Percentiles rank a stretch among this genome's conserved stretches.
Evolutionary conservation across 176 grass and related monocot species (phyloP).

Genomic region (Coix lacrymajobi): DNA sequence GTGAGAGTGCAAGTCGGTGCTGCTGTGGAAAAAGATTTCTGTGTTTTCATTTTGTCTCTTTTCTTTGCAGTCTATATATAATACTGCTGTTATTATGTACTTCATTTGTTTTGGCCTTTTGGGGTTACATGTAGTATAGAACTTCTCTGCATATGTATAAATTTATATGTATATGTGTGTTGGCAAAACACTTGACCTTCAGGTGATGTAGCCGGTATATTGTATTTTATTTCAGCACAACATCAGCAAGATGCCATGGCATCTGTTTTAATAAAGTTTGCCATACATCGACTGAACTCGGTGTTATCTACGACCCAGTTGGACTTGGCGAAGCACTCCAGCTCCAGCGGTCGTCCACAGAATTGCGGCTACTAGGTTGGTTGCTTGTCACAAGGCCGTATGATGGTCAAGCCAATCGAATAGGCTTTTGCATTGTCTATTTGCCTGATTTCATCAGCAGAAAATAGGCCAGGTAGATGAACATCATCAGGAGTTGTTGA

Average conservation of each 20-base stretch:
- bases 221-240: conserved; percentile 7
- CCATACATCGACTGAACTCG: background rate
- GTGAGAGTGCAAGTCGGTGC: background rate
- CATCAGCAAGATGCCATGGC: background rate
- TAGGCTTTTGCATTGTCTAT: background rate
- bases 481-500: conserved; percentile 18
- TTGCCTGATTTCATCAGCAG: background rate
- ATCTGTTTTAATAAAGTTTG: conserved; percentile 2
- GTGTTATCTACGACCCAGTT: background rate
- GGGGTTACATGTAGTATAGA: conserved; percentile 32
- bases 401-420: background rate
- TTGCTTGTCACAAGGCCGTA: background rate
- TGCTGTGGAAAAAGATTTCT: conserved; percentile 4
- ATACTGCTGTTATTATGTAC: background rate
- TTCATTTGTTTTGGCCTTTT: conserved; percentile 29
- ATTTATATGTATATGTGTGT: conserved; percentile 13
- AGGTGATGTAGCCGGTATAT: conserved; percentile 7
- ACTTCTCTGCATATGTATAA: conserved; percentile 8
- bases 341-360: background rate
- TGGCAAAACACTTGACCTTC: conserved; percentile 18
- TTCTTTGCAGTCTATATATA: background rate
- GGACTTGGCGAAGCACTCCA: background rate
- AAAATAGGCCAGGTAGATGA: background rate
- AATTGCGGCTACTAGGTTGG: background rate
- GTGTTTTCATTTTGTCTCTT: background rate